A percentile compares a stretch with the other conserved stretches of the same genome.
Conservation (phyloP, 2,329 filamentous ascomycete genomes). For the Cadophora malorum region DNA sequence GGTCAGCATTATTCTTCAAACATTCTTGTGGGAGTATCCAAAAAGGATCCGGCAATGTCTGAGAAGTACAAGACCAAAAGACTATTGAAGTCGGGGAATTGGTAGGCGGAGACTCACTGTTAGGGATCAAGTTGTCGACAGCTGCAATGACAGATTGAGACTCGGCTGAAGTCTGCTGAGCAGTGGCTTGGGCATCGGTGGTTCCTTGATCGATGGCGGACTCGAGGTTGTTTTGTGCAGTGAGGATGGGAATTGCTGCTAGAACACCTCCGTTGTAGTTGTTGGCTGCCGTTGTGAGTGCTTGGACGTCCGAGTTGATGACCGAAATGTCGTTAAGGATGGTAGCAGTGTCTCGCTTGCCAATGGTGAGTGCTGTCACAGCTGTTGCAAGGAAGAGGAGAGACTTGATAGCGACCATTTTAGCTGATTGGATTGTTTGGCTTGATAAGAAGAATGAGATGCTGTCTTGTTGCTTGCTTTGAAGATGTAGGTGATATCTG, state of each 20-base stretch:
- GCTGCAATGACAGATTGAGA: conserved; percentile 25
- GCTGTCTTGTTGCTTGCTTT: not conserved
- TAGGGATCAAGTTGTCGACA: conserved; percentile 19
- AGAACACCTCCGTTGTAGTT: conserved; percentile 43
- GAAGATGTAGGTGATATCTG: not conserved
- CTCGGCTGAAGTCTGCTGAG: conserved; percentile 26
- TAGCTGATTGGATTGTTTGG: not conserved
- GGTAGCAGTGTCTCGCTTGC: conserved; percentile 23
- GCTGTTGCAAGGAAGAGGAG: conserved; percentile 29
- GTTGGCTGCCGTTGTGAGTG: conserved; percentile 53
- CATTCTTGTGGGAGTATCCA: not conserved
- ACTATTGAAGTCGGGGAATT: not conserved
- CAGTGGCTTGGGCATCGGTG: conserved; percentile 23
- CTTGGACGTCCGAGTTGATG: conserved; percentile 53
- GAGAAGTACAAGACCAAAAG: not conserved
- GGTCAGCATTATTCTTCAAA: not conserved
- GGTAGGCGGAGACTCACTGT: not conserved
- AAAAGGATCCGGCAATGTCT: not conserved
- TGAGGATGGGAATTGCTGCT: conserved; percentile 17
- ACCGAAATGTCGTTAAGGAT: conserved; percentile 43
- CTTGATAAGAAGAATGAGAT: not conserved
- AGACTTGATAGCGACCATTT: conserved; percentile 34
- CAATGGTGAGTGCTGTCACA: conserved; percentile 27
- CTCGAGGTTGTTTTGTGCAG: conserved; percentile 24
- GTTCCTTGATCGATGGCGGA: conserved; percentile 24